These are phyloP conservation scores for Terana coerulea DNA, from an alignment of 768 basidiomycete genomes.

Conservation along the genomic window DNA sequence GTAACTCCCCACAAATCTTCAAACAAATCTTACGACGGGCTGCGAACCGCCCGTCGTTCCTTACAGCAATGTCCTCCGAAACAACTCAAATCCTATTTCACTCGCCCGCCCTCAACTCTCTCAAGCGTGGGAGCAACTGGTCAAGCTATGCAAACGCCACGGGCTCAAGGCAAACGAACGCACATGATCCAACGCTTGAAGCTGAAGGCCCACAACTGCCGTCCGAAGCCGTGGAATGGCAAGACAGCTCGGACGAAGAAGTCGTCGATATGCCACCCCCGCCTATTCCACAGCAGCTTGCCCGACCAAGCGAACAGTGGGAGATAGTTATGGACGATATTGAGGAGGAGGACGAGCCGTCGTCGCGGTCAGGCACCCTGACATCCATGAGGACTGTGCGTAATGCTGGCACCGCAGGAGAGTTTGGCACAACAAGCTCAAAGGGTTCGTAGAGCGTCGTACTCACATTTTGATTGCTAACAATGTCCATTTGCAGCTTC, in stretches of 20 bases:
- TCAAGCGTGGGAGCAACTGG: conserved; percentile 82
- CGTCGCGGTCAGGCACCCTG: conserved; percentile 41
- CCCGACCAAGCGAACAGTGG: conserved; percentile 79
- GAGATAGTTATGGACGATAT: conserved; percentile 85
- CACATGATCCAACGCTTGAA: conserved; percentile 70
- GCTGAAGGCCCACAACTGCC: conserved; percentile 65
- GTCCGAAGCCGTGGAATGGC: conserved; percentile 45
- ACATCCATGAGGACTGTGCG: conserved; percentile 40
- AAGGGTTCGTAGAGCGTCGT: conserved; percentile 45
- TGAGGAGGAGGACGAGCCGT: conserved; percentile 56
- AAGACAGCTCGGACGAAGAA: conserved; percentile 40
- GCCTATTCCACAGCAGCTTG: conserved; percentile 16
- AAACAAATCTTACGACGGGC: neutral
- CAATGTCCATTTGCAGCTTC: conserved; percentile 1
- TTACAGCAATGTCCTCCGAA: conserved; percentile 51
- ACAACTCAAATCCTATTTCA: conserved; percentile 82
- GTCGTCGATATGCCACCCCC: neutral
- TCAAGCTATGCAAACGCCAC: conserved; percentile 83
- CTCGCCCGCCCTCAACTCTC: conserved; percentile 76
- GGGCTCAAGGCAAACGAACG: conserved; percentile 78
- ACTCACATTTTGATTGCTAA: neutral
- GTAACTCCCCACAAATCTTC: neutral
- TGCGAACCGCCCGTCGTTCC: neutral
- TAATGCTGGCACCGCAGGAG: conserved; percentile 40
- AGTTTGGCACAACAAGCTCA: conserved; percentile 71